A percentile compares a stretch with the other conserved stretches of the same genome.
phyloP scores from a whole-genome alignment of 2,329 filamentous ascomycete species.

The Cercospora sp. region DNA sequence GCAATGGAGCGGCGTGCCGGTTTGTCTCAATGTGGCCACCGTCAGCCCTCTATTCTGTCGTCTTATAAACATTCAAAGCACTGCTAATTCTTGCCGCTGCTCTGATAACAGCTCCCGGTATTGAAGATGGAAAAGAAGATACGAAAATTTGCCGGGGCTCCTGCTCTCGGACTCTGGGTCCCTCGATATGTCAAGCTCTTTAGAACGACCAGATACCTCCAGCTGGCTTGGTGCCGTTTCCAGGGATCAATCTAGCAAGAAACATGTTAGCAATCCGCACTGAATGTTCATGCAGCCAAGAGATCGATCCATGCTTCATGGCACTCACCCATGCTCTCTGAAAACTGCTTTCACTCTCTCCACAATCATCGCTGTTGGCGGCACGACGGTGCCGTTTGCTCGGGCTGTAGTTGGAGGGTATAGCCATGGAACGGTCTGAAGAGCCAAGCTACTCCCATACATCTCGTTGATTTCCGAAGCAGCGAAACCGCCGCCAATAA shows the following conservation, averaged over 20 bases:
- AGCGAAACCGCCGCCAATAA: slow-evolving; percentile 32
- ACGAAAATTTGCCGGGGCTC: neutral
- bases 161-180: neutral
- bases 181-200: neutral
- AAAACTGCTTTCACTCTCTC: slow-evolving; percentile 18
- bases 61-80: neutral
- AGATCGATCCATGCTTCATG: neutral
- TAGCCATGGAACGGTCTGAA: slow-evolving; percentile 27
- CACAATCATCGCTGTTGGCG: slow-evolving; percentile 14
- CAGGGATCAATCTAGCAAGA: slow-evolving; percentile 4
- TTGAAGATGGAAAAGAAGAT: neutral
- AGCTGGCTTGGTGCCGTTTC: slow-evolving; percentile 7
- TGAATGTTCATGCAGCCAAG: neutral
- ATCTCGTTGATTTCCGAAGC: slow-evolving; percentile 28
- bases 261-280: neutral
- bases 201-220: slow-evolving; percentile 9
- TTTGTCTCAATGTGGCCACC: neutral
- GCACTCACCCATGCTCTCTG: slow-evolving; percentile 12
- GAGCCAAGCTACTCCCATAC: slow-evolving; percentile 6
- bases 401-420: slow-evolving; percentile 22
- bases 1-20: neutral
- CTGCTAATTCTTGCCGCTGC: neutral
- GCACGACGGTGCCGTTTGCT: slow-evolving; percentile 11
- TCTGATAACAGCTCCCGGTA: neutral
- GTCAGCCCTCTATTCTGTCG: neutral